These are phyloP conservation scores for Penstemon eatonii DNA, from an alignment of 257 asterid species.

Conservation along the genomic window DNA sequence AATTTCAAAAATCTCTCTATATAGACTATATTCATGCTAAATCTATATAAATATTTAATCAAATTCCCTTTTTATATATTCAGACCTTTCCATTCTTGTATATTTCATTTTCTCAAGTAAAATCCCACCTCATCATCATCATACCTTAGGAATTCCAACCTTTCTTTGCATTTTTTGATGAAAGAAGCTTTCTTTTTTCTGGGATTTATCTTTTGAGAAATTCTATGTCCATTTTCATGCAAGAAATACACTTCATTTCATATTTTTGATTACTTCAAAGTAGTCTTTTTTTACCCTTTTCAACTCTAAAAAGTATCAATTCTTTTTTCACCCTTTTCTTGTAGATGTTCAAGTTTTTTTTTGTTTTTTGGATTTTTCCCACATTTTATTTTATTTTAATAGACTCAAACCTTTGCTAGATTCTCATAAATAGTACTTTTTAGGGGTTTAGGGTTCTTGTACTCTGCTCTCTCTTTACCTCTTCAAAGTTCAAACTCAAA, in stretches of 20 bases:
- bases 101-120: constrained; percentile 25
- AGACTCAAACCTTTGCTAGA: constrained; percentile 23
- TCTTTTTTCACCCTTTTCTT: neutral
- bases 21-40: constrained; percentile 1
- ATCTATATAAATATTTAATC: constrained; percentile 21
- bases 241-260: constrained; percentile 1
- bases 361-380: constrained; percentile 32
- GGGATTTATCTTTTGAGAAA: constrained; percentile 17
- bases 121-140: constrained; percentile 6
- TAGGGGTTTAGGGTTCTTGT: constrained; percentile 56
- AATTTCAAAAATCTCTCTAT: neutral
- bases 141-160: neutral
- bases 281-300: neutral
- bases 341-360: constrained; percentile 5
- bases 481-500: constrained; percentile 23
- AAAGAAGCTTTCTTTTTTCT: constrained; percentile 11
- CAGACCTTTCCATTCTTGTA: constrained; percentile 26
- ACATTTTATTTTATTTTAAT: neutral
- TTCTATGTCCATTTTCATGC: constrained; percentile 6
- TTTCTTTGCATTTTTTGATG: neutral
- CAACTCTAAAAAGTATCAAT: neutral
- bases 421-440: constrained; percentile 23
- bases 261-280: constrained; percentile 33
- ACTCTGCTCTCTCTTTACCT: neutral
- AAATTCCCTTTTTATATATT: constrained; percentile 14